Conservation (phyloP, 805 yeast species). For the Priceomyces fermenticarens region DNA sequence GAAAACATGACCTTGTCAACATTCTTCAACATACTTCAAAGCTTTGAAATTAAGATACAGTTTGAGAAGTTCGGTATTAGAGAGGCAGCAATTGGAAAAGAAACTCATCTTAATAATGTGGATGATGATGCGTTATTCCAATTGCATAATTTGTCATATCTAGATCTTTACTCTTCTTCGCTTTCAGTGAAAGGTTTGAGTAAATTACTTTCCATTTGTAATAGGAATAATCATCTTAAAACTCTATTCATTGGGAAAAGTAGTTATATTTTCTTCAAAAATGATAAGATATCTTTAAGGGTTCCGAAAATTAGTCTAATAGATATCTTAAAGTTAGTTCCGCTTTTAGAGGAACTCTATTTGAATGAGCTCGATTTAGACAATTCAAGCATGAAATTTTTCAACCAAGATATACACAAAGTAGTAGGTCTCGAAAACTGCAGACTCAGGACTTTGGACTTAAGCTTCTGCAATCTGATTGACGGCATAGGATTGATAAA, state of each 20-base stretch:
- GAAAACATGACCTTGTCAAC: conserved; percentile 21
- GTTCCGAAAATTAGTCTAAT: conserved; percentile 11
- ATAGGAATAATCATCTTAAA: conserved; percentile 25
- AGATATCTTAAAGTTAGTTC: conserved; percentile 18
- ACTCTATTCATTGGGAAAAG: conserved; percentile 33
- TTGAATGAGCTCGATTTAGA: conserved; percentile 37
- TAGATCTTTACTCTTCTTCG: conserved; percentile 41
- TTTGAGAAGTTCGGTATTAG: conserved; percentile 28
- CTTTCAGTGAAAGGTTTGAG: conserved; percentile 39
- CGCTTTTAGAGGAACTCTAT: conserved; percentile 18
- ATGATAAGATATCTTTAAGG: conserved; percentile 14
- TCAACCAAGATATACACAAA: conserved; percentile 22
- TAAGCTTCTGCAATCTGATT: conserved; percentile 32
- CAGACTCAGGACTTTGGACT: conserved; percentile 26
- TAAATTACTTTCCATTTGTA: conserved; percentile 32
- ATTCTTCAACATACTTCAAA: conserved; percentile 26
- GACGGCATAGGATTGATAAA: conserved; percentile 39
- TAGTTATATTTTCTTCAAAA: conserved; percentile 26
- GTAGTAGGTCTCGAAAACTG: conserved; percentile 10
- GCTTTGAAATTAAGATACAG: conserved; percentile 24
- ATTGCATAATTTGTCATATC: conserved; percentile 16
- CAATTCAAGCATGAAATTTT: conserved; percentile 27
- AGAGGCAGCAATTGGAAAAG: conserved; percentile 19
- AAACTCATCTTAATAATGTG: conserved; percentile 27
- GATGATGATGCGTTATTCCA: conserved; percentile 19